A percentile compares a stretch with the other conserved stretches of the same genome.
phyloP scores from a whole-genome alignment of 495 filamentous ascomycete genomes.

The Neohortaea acidophila region DNA sequence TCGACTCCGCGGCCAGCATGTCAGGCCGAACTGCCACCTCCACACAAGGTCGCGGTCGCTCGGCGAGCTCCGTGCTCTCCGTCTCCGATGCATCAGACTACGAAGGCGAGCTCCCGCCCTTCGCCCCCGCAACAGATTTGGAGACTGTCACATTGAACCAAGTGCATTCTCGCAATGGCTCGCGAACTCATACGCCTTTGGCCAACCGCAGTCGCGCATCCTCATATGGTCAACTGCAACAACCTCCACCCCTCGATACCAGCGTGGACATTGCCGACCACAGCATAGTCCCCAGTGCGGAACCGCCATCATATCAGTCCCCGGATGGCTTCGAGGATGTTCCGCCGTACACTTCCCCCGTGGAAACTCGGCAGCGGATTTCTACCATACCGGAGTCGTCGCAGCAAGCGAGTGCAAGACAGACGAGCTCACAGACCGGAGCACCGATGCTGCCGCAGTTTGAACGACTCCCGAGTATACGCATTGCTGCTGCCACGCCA shows the following conservation, averaged over 20 bases:
- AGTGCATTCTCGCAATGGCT: slow-evolving; percentile 10
- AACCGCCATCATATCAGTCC: slow-evolving; percentile 15
- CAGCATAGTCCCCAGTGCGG: slow-evolving; percentile 5
- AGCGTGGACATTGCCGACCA: slow-evolving; percentile 2
- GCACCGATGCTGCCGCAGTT: slow-evolving; percentile 14
- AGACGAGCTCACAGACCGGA: slow-evolving; percentile 1
- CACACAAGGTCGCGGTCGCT: slow-evolving; percentile 20
- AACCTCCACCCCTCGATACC: slow-evolving; percentile 8
- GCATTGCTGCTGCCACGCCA: slow-evolving; percentile 14
- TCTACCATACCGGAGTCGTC: slow-evolving; percentile 5
- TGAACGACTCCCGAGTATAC: slow-evolving; percentile 13
- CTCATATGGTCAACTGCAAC: slow-evolving; percentile 1
- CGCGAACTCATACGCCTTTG: slow-evolving; percentile 1
- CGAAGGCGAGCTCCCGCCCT: slow-evolving; percentile 9
- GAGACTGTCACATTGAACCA: slow-evolving; percentile 14
- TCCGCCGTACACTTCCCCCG: slow-evolving; percentile 20
- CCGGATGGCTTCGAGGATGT: slow-evolving; percentile 17
- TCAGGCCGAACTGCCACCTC: slow-evolving; percentile 17
- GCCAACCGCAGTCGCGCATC: slow-evolving; percentile 7
- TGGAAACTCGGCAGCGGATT: slow-evolving; percentile 1
- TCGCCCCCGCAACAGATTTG: slow-evolving; percentile 14
- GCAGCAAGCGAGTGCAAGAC: not conserved
- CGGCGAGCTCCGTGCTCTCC: slow-evolving; percentile 20
- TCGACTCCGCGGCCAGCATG: slow-evolving; percentile 55
- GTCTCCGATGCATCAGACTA: slow-evolving; percentile 16